phyloP scores from a whole-genome alignment of 2,329 filamentous ascomycete species.

The Colletotrichum lentis region DNA sequence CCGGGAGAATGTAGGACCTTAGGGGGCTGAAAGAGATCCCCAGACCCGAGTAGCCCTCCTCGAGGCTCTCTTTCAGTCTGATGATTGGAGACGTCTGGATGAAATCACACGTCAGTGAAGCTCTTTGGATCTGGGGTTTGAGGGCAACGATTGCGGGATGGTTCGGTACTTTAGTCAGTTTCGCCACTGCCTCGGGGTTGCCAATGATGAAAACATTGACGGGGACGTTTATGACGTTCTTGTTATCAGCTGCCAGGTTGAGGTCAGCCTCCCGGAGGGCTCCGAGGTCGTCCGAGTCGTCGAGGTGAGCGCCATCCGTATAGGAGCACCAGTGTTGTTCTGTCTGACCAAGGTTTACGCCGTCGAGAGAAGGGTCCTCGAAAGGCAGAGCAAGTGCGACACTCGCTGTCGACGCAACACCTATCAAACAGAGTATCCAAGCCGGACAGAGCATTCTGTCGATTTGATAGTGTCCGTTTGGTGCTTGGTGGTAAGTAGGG shows the following conservation, averaged over 20 bases:
- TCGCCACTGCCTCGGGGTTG: neutral
- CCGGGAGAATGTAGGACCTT: neutral
- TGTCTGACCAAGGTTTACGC: too few species aligned
- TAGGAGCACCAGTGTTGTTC: neutral
- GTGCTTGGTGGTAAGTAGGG: neutral
- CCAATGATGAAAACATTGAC: slow-evolving; percentile 10
- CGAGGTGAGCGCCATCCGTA: neutral
- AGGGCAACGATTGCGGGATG: neutral
- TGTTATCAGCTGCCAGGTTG: neutral
- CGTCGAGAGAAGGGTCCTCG: neutral
- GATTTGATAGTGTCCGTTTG: neutral
- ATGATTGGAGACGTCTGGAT: neutral
- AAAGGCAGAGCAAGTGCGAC: neutral
- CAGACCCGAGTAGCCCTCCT: neutral
- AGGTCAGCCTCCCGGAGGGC: neutral
- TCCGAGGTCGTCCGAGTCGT: neutral
- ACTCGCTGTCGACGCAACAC: neutral
- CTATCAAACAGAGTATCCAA: neutral
- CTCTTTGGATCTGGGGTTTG: too few species aligned
- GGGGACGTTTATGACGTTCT: neutral
- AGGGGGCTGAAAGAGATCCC: neutral
- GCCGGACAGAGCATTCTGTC: neutral
- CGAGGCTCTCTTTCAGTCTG: neutral
- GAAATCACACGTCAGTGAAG: neutral
- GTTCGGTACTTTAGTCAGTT: neutral